These are phyloP conservation scores for Jasminum sambac DNA, from an alignment of 257 asterid genomes.

Conservation along the genomic window DNA sequence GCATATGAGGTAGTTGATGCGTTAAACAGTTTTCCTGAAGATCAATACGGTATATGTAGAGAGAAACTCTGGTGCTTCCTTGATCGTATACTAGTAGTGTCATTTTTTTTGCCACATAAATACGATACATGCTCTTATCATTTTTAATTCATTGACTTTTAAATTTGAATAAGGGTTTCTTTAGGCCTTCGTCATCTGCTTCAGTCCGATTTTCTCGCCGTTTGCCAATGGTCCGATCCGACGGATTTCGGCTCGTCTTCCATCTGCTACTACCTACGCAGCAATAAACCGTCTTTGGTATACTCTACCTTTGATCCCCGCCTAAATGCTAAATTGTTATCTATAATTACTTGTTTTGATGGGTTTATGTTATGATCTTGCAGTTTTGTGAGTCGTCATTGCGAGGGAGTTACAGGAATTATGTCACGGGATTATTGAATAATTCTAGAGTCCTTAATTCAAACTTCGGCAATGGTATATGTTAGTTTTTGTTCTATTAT, in stretches of 20 bases:
- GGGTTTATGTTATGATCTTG: slow-evolving; percentile 15
- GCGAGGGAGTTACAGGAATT: slow-evolving; percentile 51
- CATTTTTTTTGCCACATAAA: too few relatives aligned
- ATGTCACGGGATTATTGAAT: slow-evolving; percentile 39
- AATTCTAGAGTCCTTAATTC: slow-evolving; percentile 34
- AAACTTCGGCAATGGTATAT: slow-evolving; percentile 44
- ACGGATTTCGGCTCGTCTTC: slow-evolving; percentile 39
- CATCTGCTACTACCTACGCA: slow-evolving; percentile 33
- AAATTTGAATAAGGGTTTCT: too few relatives aligned
- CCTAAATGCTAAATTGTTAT: neutral
- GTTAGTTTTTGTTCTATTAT: neutral
- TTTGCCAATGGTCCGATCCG: slow-evolving; percentile 44
- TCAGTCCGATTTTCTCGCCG: neutral
- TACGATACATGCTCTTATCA: too few relatives aligned
- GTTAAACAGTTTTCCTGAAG: too few relatives aligned
- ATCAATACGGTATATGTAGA: too few relatives aligned
- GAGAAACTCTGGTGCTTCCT: too few relatives aligned
- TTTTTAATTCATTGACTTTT: too few relatives aligned
- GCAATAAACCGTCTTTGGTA: slow-evolving; percentile 25
- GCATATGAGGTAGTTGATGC: too few relatives aligned
- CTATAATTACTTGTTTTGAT: neutral
- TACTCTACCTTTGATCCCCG: slow-evolving; percentile 1
- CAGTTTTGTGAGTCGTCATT: slow-evolving; percentile 44
- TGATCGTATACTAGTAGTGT: too few relatives aligned
- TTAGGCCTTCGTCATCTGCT: slow-evolving; percentile 36